Evolutionary conservation across 1,284 basidiomycete species (phyloP), one percentile per base, ranked within the genome.

Genomic region (Ustilago sp.): DNA sequence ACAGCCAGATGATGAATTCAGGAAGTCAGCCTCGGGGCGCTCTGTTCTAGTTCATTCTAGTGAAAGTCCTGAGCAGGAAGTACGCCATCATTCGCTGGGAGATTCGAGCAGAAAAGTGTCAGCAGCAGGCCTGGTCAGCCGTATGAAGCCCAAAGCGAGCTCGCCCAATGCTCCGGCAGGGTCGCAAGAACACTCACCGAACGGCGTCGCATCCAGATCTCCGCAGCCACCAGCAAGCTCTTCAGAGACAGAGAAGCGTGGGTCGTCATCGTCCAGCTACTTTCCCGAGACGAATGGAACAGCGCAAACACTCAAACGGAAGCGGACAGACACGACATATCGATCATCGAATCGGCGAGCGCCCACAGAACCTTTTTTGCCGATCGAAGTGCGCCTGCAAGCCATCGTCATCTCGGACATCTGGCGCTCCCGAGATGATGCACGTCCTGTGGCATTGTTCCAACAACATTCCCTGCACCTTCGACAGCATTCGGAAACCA

Each of bases 331-430:
- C 5, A 8, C 28, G 32, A 13, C 28, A 8, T n/a, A 2, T 32
- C 28, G 23, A 13, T 54, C 55, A 2, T 6, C 31, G 8, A 31
- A 31, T 1, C 17, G 23, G 5, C 34, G n/a, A 1, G 6, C 4
- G 12, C 17, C 32, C 17, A 59, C 45, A 28, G 34, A 35, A 12
- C 1, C 45, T 13, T 4, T 7, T 6, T 2, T 19, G 11, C 54
- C 62, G 8, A 39, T 39, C 54, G 50, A 58, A 8, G 39, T 74
- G 8, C 53, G 23, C 15, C 65, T 74, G 19, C 13, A 58, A 4
- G 58, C 62, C 11, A 48, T 75, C 50, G 64, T 65, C 23, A 39
- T 75, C 8, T 66, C 68, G 8, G 74, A 76, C 47, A 11, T 63
- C 11, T 76, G 68, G 69, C 61, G 62, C 28, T 71, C 68, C 8